Conservation (phyloP, 208 protist species). For the Porcisia hertigi region DNA sequence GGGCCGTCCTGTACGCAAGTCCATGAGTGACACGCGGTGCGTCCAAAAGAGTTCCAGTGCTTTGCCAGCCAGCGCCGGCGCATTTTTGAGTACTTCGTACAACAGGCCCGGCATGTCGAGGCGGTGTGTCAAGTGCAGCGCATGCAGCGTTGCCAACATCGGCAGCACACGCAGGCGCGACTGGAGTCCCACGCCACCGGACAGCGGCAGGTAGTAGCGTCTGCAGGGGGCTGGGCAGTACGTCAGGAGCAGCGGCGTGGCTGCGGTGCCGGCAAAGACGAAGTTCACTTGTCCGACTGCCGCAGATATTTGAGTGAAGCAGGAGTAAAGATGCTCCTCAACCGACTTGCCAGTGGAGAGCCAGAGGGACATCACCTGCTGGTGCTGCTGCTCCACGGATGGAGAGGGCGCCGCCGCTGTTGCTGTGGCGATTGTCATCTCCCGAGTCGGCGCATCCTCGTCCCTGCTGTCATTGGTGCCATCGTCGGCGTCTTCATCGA, state of each 20-base stretch:
- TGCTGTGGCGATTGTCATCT: not conserved
- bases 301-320: slow-evolving; percentile 63
- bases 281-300: slow-evolving; percentile 76
- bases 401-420: slow-evolving; percentile 8
- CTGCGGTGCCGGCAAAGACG: slow-evolving; percentile 63
- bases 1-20: slow-evolving; percentile 45
- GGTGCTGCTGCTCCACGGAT: slow-evolving; percentile 38
- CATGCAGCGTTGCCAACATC: slow-evolving; percentile 66
- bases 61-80: slow-evolving; percentile 69
- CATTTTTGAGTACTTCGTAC: slow-evolving; percentile 84
- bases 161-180: slow-evolving; percentile 82
- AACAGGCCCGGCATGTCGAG: slow-evolving; percentile 78
- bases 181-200: slow-evolving; percentile 66
- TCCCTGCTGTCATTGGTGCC: slow-evolving; percentile 14
- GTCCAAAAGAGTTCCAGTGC: slow-evolving; percentile 72
- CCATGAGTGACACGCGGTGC: slow-evolving; percentile 49
- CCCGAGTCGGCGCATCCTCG: not conserved
- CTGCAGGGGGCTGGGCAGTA: slow-evolving; percentile 50
- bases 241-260: slow-evolving; percentile 54
- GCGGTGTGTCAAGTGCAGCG: slow-evolving; percentile 58
- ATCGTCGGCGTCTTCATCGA: not conserved
- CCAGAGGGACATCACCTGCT: slow-evolving; percentile 34
- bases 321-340: slow-evolving; percentile 39
- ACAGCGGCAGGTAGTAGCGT: slow-evolving; percentile 69
- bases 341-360: slow-evolving; percentile 46